Evolutionary conservation across 495 filamentous ascomycete genomes (phyloP), one percentile per base, ranked within the genome.

Genomic region (Copromyces sp.): DNA sequence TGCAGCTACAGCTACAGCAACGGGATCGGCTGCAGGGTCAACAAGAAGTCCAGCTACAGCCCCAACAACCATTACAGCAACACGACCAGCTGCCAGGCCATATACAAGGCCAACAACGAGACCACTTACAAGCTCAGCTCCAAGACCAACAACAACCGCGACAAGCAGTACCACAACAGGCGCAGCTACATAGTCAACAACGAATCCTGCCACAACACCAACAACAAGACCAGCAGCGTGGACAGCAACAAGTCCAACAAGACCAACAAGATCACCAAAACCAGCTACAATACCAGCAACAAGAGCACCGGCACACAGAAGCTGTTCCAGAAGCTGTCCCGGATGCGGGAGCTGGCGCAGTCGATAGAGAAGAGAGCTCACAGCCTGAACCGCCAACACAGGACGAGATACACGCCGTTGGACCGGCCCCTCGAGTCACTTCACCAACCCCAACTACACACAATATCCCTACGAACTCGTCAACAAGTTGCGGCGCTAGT

Each of bases 81-180:
- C 20, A 59, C 20, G 4, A 14, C 20, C 20, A 29, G 20, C 47
- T 59, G 4, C 12, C 20, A 24, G 20, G 24, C 20, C 20, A 59
- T 24, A 9, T 45, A 20, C 17, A 45, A 20, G n/a, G 8, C 44
- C n/a, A 44, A n/a, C 42, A 44, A n/a, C 42, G 42, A 44, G 16
- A 44, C 20, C 74, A 73, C 61, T 59, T 69, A 20, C 71, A 75
- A 65, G 70, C 74, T 8, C 69, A 61, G 47, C 70, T 17, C 38
- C 71, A 72, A 41, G 39, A 70, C n/a, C 68, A 69, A 29, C 42
- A 68, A 37, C 68, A 73, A 37, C 73, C 44, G 4, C 69, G 68
- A 42, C 72, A 74, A 29, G 24, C 24, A 65, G 53, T 65, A 65
- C 1, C 12, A 32, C 53, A 32, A 65, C 53, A 65, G 8, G 24